A percentile compares a stretch with the other conserved stretches of the same genome.
phyloP scores from a whole-genome alignment of 2,329 filamentous ascomycete species.

The Zasmidium angulare region DNA sequence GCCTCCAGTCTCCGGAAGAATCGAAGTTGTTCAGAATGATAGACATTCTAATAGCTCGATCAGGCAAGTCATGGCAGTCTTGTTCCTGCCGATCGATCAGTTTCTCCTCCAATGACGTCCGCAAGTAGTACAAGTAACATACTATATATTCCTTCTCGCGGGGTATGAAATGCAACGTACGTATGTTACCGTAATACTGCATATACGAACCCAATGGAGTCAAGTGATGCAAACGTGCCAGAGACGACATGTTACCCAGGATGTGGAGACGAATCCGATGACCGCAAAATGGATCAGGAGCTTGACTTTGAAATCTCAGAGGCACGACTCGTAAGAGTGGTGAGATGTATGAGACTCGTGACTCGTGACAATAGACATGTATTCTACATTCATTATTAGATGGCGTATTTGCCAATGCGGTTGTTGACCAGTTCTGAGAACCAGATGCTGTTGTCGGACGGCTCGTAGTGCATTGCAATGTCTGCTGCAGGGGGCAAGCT shows the following conservation, averaged over 20 bases:
- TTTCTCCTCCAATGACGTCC: background rate
- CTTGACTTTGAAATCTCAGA: too few species aligned
- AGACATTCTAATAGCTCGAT: background rate
- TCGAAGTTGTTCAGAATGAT: background rate
- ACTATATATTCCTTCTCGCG: background rate
- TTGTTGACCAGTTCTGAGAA: constrained; percentile 22
- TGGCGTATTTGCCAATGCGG: constrained; percentile 17
- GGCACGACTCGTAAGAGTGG: too few species aligned
- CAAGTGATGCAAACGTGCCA: too few species aligned
- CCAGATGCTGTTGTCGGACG: constrained; percentile 18
- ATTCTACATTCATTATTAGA: background rate
- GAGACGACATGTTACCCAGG: too few species aligned
- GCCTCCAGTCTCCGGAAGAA: background rate
- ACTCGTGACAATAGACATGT: background rate
- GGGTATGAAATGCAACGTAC: background rate
- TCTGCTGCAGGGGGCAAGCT: constrained; percentile 20
- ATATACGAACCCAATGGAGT: background rate
- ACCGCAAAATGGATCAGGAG: too few species aligned
- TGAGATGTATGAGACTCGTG: too few species aligned
- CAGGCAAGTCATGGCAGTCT: background rate
- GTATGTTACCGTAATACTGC: background rate
- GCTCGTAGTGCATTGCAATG: constrained; percentile 22
- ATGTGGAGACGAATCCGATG: too few species aligned
- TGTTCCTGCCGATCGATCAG: background rate
- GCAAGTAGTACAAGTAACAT: background rate